These are phyloP conservation scores for Wickerhamiella cacticola DNA, from an alignment of 805 yeast genomes.

Conservation along the genomic window DNA sequence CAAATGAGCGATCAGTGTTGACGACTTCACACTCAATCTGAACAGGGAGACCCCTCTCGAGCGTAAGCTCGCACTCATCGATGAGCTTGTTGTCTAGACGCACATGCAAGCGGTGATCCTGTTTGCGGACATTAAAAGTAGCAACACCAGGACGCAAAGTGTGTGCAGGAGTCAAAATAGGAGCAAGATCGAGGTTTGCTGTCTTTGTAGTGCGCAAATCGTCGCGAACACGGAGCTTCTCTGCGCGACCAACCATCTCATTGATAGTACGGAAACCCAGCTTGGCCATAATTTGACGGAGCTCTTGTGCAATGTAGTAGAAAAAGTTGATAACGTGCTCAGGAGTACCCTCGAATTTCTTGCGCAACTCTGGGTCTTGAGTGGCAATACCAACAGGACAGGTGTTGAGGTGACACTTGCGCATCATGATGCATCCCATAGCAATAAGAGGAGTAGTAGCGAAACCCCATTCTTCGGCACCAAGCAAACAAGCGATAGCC, in stretches of 20 bases:
- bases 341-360: conserved; percentile 91
- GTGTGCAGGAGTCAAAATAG: conserved; percentile 94
- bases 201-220: conserved; percentile 80
- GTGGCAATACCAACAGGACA: conserved; percentile 99
- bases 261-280: conserved; percentile 91
- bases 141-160: conserved; percentile 94
- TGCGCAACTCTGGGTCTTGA: conserved; percentile 87
- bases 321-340: conserved; percentile 97
- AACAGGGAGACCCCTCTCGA: conserved; percentile 92
- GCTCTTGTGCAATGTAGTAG: conserved; percentile 85
- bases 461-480: conserved; percentile 98
- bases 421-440: conserved; percentile 94
- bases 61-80: conserved; percentile 90
- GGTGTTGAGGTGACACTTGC: conserved; percentile 84
- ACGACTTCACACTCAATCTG: conserved; percentile 86
- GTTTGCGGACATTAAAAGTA: conserved; percentile 80
- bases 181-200: conserved; percentile 80
- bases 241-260: conserved; percentile 98
- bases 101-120: conserved; percentile 85
- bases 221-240: conserved; percentile 73
- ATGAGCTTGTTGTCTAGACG: conserved; percentile 91
- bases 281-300: conserved; percentile 85
- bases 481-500: conserved; percentile 88
- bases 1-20: conserved; percentile 93
- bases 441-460: conserved; percentile 96